Percentiles rank a stretch among this genome's conserved stretches.
Evolutionary conservation across 495 filamentous ascomycete species (phyloP).

Genomic region (Penicillium argentinense): DNA sequence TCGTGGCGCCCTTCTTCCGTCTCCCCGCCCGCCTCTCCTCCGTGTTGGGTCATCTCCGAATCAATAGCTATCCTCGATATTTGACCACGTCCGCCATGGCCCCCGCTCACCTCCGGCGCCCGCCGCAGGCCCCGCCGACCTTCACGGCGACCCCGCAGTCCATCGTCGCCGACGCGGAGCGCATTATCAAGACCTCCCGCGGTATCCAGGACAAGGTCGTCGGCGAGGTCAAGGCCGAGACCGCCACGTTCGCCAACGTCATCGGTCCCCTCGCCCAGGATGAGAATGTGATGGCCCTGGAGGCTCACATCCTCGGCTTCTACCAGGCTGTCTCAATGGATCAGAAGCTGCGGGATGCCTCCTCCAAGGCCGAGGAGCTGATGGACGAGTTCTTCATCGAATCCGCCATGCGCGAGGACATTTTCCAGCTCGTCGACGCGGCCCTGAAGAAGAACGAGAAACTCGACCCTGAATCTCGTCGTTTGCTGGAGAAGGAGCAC

Average conservation of each 20-base stretch:
- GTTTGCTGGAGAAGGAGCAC: conserved; percentile 67
- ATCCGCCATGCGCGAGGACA: conserved; percentile 65
- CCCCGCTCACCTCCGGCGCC: conserved; percentile 59
- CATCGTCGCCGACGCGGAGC: conserved; percentile 74
- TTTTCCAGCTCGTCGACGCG: conserved; percentile 64
- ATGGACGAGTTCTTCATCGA: conserved; percentile 69
- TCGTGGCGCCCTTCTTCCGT: conserved; percentile 73
- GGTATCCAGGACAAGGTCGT: conserved; percentile 74
- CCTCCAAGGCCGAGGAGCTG: conserved; percentile 65
- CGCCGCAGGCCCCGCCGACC: conserved; percentile 80
- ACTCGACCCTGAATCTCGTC: conserved; percentile 63
- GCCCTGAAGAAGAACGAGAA: conserved; percentile 55
- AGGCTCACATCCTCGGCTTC: conserved; percentile 65
- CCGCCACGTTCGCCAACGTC: conserved; percentile 66
- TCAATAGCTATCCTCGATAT: conserved; percentile 31
- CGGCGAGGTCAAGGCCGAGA: conserved; percentile 59
- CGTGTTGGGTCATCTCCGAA: conserved; percentile 60
- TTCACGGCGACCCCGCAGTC: conserved; percentile 81
- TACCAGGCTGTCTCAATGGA: conserved; percentile 79
- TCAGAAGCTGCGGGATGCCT: conserved; percentile 67
- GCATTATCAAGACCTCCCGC: conserved; percentile 67
- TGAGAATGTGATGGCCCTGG: conserved; percentile 62
- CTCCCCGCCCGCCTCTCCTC: conserved; percentile 55
- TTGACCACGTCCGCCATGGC: conserved; percentile 68
- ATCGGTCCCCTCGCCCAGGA: conserved; percentile 64